Percentiles rank a stretch among this genome's conserved stretches.
phyloP scores from a whole-genome alignment of 345 rosid species.

The Bruguiera parviflora region DNA sequence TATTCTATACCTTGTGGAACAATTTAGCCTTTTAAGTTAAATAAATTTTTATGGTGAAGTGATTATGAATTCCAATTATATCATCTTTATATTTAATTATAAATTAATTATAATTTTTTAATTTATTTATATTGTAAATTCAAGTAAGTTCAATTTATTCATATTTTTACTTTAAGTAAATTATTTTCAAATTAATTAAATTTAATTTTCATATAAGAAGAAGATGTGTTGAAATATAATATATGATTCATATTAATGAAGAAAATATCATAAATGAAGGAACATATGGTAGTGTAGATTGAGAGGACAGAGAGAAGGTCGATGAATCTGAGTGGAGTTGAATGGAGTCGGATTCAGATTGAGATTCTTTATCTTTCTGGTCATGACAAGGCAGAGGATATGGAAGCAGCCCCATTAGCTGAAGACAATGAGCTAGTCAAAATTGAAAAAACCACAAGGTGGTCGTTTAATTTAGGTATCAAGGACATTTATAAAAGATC shows the following conservation, averaged over 20 bases:
- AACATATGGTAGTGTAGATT: conserved; percentile 43
- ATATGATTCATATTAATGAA: not conserved
- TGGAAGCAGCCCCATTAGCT: conserved; percentile 39
- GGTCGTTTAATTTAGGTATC: not conserved
- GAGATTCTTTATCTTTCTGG: conserved; percentile 9
- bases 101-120: too few species aligned
- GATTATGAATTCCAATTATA: too few species aligned
- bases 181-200: too few species aligned
- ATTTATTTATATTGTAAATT: too few species aligned
- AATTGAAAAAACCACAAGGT: not conserved
- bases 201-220: too few species aligned
- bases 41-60: conserved; percentile 9
- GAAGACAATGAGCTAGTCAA: not conserved
- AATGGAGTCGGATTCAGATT: conserved; percentile 7
- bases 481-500: not conserved
- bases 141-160: too few species aligned
- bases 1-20: too few species aligned
- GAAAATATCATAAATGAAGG: conserved; percentile 69
- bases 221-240: too few species aligned
- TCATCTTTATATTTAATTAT: too few species aligned
- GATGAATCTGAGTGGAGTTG: conserved; percentile 35
- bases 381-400: conserved; percentile 24
- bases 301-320: conserved; percentile 47
- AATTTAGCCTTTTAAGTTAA: not conserved
- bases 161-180: too few species aligned